A percentile compares a stretch with the other conserved stretches of the same genome.
Conservation (phyloP, 2,329 filamentous ascomycete genomes). For the Trichoderma citrinoviride region DNA sequence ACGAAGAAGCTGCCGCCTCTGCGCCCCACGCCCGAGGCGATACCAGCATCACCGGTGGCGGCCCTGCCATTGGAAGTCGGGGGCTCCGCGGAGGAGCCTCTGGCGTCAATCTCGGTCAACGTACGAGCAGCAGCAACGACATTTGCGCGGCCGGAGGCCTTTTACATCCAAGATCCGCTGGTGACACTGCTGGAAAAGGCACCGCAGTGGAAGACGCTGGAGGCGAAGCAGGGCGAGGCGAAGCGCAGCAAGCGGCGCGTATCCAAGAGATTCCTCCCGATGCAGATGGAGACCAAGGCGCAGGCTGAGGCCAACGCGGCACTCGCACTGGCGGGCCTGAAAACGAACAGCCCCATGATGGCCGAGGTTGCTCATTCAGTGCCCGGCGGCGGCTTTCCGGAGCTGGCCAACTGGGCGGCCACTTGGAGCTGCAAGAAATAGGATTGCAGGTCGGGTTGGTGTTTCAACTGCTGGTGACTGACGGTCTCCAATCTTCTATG, state of each 20-base stretch:
- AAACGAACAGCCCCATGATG: conserved; percentile 25
- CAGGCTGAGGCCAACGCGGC: conserved; percentile 27
- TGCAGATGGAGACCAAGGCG: conserved; percentile 20
- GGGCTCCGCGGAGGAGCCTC: conserved; percentile 30
- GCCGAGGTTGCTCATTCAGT: conserved; percentile 11
- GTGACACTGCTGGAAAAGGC: conserved; percentile 26
- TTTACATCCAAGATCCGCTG: conserved; percentile 28
- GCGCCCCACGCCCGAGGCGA: conserved; percentile 27
- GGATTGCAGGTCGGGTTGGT: neutral
- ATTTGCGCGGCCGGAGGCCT: conserved; percentile 27
- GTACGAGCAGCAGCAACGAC: conserved; percentile 27
- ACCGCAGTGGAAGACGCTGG: conserved; percentile 23
- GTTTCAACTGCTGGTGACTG: neutral
- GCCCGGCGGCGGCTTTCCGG: neutral
- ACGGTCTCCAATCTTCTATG: neutral
- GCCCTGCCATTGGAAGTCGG: conserved; percentile 34
- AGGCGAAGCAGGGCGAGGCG: conserved; percentile 8
- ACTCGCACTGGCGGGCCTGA: conserved; percentile 28
- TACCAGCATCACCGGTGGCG: conserved; percentile 20
- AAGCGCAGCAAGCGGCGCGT: conserved; percentile 9
- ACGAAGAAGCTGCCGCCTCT: conserved; percentile 33
- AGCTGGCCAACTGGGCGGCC: conserved; percentile 6
- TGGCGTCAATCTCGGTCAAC: conserved; percentile 35
- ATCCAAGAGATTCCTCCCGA: neutral
- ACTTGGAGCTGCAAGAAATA: conserved; percentile 19